phyloP scores from a whole-genome alignment of 352 stramenopile genomes.

The Pseudoperonospora humuli region DNA sequence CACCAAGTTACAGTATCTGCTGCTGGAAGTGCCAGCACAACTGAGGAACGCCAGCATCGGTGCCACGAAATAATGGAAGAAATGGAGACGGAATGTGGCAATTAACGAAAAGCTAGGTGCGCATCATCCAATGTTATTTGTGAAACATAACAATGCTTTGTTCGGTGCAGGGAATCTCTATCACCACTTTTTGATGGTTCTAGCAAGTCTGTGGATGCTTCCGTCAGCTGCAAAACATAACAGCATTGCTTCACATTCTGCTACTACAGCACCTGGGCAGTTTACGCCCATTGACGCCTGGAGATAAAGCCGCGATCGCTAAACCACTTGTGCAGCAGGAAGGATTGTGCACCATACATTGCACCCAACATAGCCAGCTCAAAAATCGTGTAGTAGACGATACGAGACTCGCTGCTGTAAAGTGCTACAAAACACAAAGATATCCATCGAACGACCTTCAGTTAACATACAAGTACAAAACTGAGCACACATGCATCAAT shows the following conservation, averaged over 20 bases:
- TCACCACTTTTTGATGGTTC: constrained; percentile 9
- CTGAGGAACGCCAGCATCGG: constrained; percentile 10
- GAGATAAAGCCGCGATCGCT: constrained; percentile 63
- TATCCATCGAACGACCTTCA: not conserved
- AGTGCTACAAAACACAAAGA: constrained; percentile 29
- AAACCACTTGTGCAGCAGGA: constrained; percentile 82
- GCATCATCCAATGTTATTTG: constrained; percentile 1
- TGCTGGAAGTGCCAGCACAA: constrained; percentile 3
- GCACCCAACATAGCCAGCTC: constrained; percentile 56
- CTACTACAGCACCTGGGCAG: not conserved
- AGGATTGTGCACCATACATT: constrained; percentile 69
- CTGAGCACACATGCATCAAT: not conserved
- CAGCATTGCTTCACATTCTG: not conserved
- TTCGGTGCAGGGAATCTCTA: constrained; percentile 14
- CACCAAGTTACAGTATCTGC: constrained; percentile 23
- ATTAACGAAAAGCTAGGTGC: not conserved
- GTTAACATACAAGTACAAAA: constrained; percentile 3
- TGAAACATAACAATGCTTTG: constrained; percentile 15
- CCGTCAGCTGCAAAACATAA: constrained; percentile 3
- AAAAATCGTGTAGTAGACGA: constrained; percentile 75
- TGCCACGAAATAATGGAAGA: constrained; percentile 32
- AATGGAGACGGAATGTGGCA: constrained; percentile 19
- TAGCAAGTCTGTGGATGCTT: constrained; percentile 4
- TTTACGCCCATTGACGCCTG: constrained; percentile 64
- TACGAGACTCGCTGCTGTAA: constrained; percentile 68